Percentiles rank a stretch among this genome's conserved stretches.
Evolutionary conservation across 179 eudicot genomes (phyloP).

Genomic region (Drosera spatulata): DNA sequence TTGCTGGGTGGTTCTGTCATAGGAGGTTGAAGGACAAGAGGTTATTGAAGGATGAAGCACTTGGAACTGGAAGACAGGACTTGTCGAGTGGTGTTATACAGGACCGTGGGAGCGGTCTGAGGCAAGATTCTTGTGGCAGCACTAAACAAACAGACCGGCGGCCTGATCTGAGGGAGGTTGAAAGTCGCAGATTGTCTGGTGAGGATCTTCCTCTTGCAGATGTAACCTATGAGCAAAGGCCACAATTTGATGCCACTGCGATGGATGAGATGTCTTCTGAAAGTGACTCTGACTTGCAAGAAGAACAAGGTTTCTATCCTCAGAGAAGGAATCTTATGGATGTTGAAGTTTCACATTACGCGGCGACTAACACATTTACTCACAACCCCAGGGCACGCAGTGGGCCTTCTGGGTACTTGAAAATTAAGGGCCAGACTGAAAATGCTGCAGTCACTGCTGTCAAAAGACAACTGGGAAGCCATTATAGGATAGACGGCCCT

Average conservation of each 20-base stretch:
- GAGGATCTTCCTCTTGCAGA: constrained; percentile 41
- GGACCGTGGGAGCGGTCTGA: constrained; percentile 77
- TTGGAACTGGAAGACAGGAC: constrained; percentile 54
- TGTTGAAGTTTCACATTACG: constrained; percentile 30
- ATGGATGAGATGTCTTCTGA: constrained; percentile 73
- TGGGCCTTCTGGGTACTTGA: constrained; percentile 87
- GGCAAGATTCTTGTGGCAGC: constrained; percentile 97
- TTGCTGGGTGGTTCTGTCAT: constrained; percentile 97
- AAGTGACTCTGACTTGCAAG: constrained; percentile 50
- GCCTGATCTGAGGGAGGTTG: constrained; percentile 68
- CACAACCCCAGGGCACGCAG: constrained; percentile 26
- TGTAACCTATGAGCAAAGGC: constrained; percentile 37
- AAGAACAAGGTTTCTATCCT: constrained; percentile 15
- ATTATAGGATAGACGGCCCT: constrained; percentile 78
- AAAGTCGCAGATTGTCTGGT: constrained; percentile 48
- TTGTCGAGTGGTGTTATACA: constrained; percentile 68
- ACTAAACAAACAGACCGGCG: constrained; percentile 67
- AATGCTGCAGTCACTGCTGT: constrained; percentile 82
- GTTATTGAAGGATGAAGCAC: constrained; percentile 28
- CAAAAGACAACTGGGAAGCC: constrained; percentile 76
- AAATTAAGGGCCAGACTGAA: constrained; percentile 61
- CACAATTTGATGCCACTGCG: constrained; percentile 24
- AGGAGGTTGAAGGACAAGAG: constrained; percentile 91
- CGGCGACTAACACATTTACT: constrained; percentile 22
- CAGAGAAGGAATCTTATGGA: constrained; percentile 26